Percentiles rank a stretch among this genome's conserved stretches.
Evolutionary conservation across 2,329 filamentous ascomycete genomes (phyloP).

Genomic region (Fusarium succisae): DNA sequence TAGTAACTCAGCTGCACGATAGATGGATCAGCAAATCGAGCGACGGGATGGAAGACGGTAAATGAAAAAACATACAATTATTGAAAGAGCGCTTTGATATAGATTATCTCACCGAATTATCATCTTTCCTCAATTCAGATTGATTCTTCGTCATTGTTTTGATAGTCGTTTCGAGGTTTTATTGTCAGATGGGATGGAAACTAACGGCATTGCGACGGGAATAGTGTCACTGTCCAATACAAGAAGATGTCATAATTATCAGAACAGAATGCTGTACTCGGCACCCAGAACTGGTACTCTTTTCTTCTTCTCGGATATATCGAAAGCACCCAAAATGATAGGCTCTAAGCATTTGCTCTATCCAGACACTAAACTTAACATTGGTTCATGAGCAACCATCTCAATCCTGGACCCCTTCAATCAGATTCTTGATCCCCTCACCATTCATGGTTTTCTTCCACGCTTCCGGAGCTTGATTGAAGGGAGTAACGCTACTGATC

Average conservation of each 20-base stretch:
- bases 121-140: background rate
- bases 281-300: background rate
- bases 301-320: background rate
- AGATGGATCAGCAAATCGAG: background rate
- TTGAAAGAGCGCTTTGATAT: too few relatives aligned
- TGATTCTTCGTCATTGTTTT: background rate
- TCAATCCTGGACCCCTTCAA: constrained; percentile 45
- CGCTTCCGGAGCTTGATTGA: constrained; percentile 71
- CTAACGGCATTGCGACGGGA: background rate
- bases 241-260: background rate
- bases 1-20: background rate
- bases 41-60: background rate
- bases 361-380: background rate
- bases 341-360: background rate
- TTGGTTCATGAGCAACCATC: background rate
- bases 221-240: background rate
- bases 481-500: constrained; percentile 78
- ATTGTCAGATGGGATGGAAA: background rate
- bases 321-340: too few relatives aligned
- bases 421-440: constrained; percentile 76
- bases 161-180: background rate
- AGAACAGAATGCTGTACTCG: background rate
- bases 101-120: background rate
- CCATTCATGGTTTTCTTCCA: constrained; percentile 88
- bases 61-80: too few relatives aligned